Conservation (phyloP, 345 rosid species). For the Toxicodendron radicans region DNA sequence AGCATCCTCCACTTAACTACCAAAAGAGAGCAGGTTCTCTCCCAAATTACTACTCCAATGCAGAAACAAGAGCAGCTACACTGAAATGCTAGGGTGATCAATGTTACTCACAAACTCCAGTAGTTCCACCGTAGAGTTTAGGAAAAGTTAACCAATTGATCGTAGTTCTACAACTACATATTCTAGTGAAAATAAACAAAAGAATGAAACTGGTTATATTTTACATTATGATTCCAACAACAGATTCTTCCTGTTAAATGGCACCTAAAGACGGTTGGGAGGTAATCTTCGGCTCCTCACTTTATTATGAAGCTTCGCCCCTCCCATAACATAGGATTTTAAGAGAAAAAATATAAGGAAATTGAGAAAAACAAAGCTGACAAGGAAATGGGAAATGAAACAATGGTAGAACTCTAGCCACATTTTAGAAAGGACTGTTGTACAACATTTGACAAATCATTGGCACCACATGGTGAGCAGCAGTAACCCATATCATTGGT, state of each 20-base stretch:
- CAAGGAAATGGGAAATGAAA: conserved; percentile 5
- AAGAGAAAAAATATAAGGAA: not conserved
- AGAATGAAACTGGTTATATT: not conserved
- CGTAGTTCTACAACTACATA: too few relatives aligned
- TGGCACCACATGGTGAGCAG: not conserved
- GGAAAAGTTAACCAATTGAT: too few relatives aligned
- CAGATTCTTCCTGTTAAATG: not conserved
- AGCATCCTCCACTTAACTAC: too few relatives aligned
- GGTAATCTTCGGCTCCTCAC: not conserved
- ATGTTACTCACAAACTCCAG: too few relatives aligned
- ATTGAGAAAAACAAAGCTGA: not conserved
- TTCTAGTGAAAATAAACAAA: not conserved
- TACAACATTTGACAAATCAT: conserved; percentile 11
- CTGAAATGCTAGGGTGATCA: not conserved
- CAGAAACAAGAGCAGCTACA: too few relatives aligned
- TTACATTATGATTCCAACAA: not conserved
- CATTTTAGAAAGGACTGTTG: not conserved
- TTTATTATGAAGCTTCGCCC: conserved; percentile 1
- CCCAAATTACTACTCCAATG: too few relatives aligned
- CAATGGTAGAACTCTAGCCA: not conserved
- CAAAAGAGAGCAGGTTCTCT: too few relatives aligned
- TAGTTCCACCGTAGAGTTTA: too few relatives aligned
- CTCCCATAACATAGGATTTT: not conserved
- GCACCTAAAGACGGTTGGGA: not conserved
- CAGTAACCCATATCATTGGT: not conserved